Evolutionary conservation across 768 basidiomycete species (phyloP).

Genomic region (Suillus bovinus): DNA sequence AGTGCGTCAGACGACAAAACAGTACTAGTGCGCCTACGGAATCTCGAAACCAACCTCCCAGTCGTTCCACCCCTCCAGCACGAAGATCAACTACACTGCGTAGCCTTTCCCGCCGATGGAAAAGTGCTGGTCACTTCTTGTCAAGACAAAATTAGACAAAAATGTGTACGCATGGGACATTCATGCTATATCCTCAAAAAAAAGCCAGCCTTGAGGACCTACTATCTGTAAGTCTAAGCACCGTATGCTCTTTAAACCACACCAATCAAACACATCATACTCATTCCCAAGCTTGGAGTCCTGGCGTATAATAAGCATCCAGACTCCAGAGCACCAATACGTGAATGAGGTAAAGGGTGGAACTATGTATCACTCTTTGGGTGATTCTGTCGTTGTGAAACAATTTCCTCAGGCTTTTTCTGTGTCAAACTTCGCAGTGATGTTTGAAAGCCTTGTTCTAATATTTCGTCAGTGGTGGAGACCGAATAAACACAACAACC

Average conservation of each 20-base stretch:
- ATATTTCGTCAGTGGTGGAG: too few relatives aligned
- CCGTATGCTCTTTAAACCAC: not conserved
- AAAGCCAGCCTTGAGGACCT: not conserved
- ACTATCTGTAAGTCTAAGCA: not conserved
- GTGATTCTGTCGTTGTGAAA: too few relatives aligned
- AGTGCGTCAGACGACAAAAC: not conserved
- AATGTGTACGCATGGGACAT: not conserved
- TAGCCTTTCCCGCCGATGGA: not conserved
- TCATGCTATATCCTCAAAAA: not conserved
- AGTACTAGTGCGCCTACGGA: not conserved
- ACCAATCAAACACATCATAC: not conserved
- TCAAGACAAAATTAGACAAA: not conserved
- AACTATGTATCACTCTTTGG: too few relatives aligned
- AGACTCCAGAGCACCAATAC: not conserved
- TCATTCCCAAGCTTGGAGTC: not conserved
- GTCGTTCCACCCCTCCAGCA: not conserved
- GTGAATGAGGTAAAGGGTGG: not conserved
- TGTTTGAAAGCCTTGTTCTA: too few relatives aligned
- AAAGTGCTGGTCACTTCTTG: not conserved
- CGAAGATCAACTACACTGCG: rapidly evolving
- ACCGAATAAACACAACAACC: too few relatives aligned
- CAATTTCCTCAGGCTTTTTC: conserved; percentile 25
- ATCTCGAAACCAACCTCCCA: not conserved
- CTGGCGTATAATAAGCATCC: not conserved
- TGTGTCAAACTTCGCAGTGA: too few relatives aligned